Base-by-base conservation (phyloP, 1,139 yeast species). In the Candida pseudoviswanathii region DNA sequence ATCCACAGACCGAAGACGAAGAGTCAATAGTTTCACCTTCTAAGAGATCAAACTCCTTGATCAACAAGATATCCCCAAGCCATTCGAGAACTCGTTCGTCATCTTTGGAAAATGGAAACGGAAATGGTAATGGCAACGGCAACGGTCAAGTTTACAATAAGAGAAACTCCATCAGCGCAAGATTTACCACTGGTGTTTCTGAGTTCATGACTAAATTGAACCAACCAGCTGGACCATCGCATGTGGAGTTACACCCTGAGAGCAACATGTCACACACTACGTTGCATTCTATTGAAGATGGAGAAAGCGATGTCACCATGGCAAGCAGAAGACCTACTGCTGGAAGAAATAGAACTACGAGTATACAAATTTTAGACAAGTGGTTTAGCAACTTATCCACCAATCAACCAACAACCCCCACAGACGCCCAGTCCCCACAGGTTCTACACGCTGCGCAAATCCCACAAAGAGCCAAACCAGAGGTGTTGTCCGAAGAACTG, bases 191-290 rank as follows among this genome's bases (percentile, higher is more conserved):
- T 10, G 80, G 80, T 0, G 74, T 75, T 2, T 58, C 70, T 8
- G 80, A 75, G 50, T 68, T 75, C 46, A 75, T 75, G 77, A 72
- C 75, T 7, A 75, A 73, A 52, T 60, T 75, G 34, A 73, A 72
- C 51, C 53, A 57, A 31, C 53, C 43, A 43, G 47, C 30, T 5
- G 34, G 32, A 5, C 32, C 42, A n/a, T 2, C 36, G 4, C 41
- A 26, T 11, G 26, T 34, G 22, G 43, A 47, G 30, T 8, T 29
- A 24, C 53, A 38, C 55, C 64, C 27, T 26, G 60, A 60, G 33
- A 59, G 61, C 39, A 67, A 64, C 44, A 56, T 56, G 3, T 67
- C 75, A 8, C 61, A 62, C 42, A 55, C 62, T 29, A 71, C 77
- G 6, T 56, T 72, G 24, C 72, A 67, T 33, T 67, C 77, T 1